These are phyloP conservation scores for Albizia julibrissin DNA, from an alignment of 306 rosid species.

Conservation along the genomic window DNA sequence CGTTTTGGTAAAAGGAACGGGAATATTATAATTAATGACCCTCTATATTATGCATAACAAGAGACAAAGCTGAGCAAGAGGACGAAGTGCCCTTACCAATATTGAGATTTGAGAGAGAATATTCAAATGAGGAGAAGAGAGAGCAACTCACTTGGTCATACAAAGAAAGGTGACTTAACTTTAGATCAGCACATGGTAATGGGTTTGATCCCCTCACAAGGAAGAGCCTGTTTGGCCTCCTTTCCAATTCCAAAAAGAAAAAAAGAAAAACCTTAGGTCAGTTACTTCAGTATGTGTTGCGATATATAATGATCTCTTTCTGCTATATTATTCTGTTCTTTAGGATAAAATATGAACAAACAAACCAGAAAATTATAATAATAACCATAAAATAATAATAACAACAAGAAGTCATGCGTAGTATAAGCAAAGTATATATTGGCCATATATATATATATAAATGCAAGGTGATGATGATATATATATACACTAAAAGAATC, in stretches of 20 bases:
- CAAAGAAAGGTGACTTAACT: conserved; percentile 11
- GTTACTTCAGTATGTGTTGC: neutral
- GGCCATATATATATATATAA: neutral
- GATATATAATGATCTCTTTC: neutral
- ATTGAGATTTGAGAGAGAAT: conserved; percentile 17
- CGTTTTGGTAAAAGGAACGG: conserved; percentile 1
- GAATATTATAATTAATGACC: neutral
- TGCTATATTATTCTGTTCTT: neutral
- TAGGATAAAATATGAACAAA: neutral
- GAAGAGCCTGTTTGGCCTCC: too few species aligned
- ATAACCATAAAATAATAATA: neutral
- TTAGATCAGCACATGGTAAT: too few species aligned
- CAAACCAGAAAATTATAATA: neutral
- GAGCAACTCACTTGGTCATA: conserved; percentile 38
- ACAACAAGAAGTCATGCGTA: neutral
- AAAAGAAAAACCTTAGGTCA: neutral
- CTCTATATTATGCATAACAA: neutral
- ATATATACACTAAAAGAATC: neutral
- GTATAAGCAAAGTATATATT: neutral
- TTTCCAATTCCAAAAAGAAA: too few species aligned
- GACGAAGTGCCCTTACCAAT: conserved; percentile 9
- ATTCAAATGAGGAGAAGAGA: conserved; percentile 38
- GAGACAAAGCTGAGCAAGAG: conserved; percentile 12
- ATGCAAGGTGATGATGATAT: neutral
- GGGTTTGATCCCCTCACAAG: too few species aligned